Evolutionary conservation across 345 rosid genomes (phyloP), one percentile per base, ranked within the genome.

Genomic region (Dovyalis caffra): DNA sequence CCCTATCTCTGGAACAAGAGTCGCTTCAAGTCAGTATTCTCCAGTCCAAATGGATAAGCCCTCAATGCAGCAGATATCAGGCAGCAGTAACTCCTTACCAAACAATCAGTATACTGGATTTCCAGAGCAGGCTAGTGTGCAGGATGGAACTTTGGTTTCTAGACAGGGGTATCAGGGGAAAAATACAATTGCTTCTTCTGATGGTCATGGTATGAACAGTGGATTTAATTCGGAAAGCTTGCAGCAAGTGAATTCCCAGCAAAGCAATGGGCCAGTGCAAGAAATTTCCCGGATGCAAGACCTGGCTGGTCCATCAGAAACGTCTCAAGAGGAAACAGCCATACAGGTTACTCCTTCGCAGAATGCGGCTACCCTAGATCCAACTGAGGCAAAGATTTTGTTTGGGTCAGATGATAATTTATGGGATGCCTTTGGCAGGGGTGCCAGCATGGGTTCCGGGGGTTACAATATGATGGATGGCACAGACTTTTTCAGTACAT

Each of bases 321-420:
- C 78, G 14, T 68, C 89, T 51, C 85, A 70, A 62, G 87, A 82
- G 74, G 86, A 85, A 77, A 74, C 81, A 31, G 72, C 38, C 12
- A 57, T 79, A 77, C 83, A 83, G 73, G 78, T 61, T 34, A 64
- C 60, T 47, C 76, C 86, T 65, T 82, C 87, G 15, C 91, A 86
- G 80, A 88, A 82, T 78, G 83, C 82, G 51, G 89, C 93, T 75
- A 74, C 92, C 20, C 82, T 95, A 75, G 99, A 95, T 87, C 98
- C 98, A 60, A 83, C 90, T 9, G 99, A 95, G 81, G 96, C 90
- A 80, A 91, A 83, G 84, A 88, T 95, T 81, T 83, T 95, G 85
- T 93, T 86, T 84, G 94, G 96, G 77, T 84, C 91, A n/a, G 98
- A 90, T 86, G 97, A 91, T 68, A 89, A 72, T 84, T 70, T 87